Base-by-base conservation (phyloP, 2,329 filamentous ascomycete genomes). In the Aspergillus melleus region DNA sequence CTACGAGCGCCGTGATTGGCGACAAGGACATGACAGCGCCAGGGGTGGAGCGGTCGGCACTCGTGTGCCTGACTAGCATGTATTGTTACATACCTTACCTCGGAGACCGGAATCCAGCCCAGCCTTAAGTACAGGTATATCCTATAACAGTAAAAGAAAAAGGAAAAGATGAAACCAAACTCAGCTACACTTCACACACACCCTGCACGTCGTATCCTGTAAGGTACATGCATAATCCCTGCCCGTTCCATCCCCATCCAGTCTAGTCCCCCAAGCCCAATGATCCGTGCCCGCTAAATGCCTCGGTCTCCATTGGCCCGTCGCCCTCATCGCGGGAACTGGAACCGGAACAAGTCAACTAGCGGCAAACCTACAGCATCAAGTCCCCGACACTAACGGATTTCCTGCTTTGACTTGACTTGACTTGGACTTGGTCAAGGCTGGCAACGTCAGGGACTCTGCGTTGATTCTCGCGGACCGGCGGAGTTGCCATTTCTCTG, bases 11-110 rank as follows among this genome's bases (percentile, higher is more conserved):
- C 24, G 42, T 54, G 52, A 57, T 61, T 61, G 55, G 59, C 29
- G 52, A 30, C 24, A 12, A 29, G 44, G 49, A 52, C 58, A 59
- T 64, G 64, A 64, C 64, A 66, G 64, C 58, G 58, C 60, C 60
- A 51, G 55, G 55, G 53, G 59, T 59, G 57, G 61, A 56, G 59
- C 55, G 52, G 59, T 61, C 60, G 49, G 52, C 26, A 57, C 60
- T 65, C 60, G 58, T 61, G 61, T 52, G 50, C 55, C 36, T 42
- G 36, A 42, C 36, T 42, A 42, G 36, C 36, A 14, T 29, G 22
- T 32, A 55, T 42, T 55, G 32, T 20, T 20, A 56, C 24, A 20
- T 30, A 26, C 3, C 30, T 36, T 26, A 26, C 24, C 24, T 26
- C 24, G 24, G 24, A 26, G 24, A 6, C 4, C 24, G 6, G 24